These are phyloP conservation scores for Penicillium diatomitis DNA, from an alignment of 495 filamentous ascomycete species.

Conservation along the genomic window DNA sequence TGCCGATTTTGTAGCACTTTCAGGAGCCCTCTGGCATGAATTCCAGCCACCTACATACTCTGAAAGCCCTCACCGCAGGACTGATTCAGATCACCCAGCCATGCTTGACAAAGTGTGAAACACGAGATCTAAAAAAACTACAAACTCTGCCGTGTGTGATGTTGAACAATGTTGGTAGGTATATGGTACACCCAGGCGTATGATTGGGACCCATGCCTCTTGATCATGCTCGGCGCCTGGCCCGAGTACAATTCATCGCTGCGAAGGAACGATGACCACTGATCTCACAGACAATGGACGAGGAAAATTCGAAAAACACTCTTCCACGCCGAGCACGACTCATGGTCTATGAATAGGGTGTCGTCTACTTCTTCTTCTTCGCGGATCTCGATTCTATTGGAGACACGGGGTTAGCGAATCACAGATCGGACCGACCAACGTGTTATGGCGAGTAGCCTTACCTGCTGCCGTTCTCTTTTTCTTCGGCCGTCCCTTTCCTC, in stretches of 20 bases:
- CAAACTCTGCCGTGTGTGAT: not conserved
- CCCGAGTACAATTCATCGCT: no score
- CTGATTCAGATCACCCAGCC: no score
- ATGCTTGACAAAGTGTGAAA: no score
- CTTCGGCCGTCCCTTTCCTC: constrained; percentile 85
- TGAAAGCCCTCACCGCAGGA: no score
- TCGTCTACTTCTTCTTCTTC: constrained; percentile 37
- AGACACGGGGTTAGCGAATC: constrained; percentile 1
- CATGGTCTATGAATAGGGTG: not conserved
- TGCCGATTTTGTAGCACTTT: no score
- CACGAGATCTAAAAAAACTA: no score
- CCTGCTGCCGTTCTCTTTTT: constrained; percentile 70
- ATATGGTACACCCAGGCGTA: not conserved
- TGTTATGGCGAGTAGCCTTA: constrained; percentile 26
- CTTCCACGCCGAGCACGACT: not conserved
- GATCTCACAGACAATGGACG: no score
- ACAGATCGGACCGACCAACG: not conserved
- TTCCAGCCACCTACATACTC: no score
- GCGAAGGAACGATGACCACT: no score
- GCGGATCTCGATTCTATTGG: constrained; percentile 28
- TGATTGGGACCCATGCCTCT: not conserved
- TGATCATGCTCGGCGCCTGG: no score
- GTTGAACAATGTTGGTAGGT: not conserved
- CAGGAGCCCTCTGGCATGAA: no score
- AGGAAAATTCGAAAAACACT: no score